Evolutionary conservation across 306 rosid species (phyloP).

Genomic region (Casuarina equisetifolia): DNA sequence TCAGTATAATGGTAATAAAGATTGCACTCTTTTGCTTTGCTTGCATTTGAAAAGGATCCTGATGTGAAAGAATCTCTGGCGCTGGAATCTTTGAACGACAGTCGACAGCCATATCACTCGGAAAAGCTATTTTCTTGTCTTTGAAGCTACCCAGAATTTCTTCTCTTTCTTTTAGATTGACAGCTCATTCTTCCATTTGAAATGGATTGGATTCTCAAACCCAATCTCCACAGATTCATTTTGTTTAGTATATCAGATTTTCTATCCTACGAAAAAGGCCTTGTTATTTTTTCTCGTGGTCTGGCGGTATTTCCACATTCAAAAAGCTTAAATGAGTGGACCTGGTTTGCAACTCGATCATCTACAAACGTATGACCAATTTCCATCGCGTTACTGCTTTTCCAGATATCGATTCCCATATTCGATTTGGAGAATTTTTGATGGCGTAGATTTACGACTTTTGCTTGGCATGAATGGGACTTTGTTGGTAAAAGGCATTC

Average conservation of each 20-base stretch:
- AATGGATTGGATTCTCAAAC: neutral
- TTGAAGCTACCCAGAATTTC: neutral
- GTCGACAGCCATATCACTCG: constrained; percentile 6
- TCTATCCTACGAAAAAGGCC: neutral
- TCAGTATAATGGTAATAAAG: neutral
- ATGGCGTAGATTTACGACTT: neutral
- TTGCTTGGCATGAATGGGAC: neutral
- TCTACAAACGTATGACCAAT: neutral
- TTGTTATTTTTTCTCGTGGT: neutral
- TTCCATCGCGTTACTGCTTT: neutral
- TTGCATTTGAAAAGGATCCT: constrained; percentile 6
- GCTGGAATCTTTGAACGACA: constrained; percentile 22
- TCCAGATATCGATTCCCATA: neutral
- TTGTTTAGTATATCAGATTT: neutral
- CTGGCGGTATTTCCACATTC: neutral
- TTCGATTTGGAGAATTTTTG: constrained; percentile 1
- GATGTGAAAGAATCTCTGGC: constrained; percentile 2
- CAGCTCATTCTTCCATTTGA: neutral
- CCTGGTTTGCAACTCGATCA: neutral
- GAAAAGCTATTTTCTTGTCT: neutral
- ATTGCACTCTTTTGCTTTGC: neutral
- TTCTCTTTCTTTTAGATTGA: neutral
- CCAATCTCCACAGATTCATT: neutral
- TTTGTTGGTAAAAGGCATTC: neutral
- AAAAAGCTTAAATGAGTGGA: too few species aligned